These are phyloP conservation scores for Trametes versicolor DNA, from an alignment of 1,284 basidiomycete species.

Conservation along the genomic window DNA sequence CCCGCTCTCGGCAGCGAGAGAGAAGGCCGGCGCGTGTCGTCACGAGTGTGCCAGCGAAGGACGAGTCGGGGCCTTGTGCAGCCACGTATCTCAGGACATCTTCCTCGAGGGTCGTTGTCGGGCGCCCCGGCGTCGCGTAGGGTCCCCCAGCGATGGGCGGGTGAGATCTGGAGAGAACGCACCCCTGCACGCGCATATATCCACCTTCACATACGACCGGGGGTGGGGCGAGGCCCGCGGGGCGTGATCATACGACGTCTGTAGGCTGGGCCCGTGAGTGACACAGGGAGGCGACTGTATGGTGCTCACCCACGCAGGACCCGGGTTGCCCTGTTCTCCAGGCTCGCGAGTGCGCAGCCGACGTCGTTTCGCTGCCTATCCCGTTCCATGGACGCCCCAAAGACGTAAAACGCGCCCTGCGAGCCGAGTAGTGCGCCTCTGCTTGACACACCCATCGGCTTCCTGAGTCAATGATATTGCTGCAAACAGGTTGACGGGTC, in stretches of 20 bases:
- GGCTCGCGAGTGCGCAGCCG: constrained; percentile 9
- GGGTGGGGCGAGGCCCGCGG: not conserved
- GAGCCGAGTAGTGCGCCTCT: constrained; percentile 2
- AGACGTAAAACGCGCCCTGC: constrained; percentile 13
- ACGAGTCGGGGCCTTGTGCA: not conserved
- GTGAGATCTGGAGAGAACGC: not conserved
- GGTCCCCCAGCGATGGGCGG: not conserved
- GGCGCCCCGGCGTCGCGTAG: constrained; percentile 15
- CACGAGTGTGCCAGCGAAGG: constrained; percentile 17
- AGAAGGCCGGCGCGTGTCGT: constrained; percentile 18
- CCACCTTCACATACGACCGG: constrained; percentile 12
- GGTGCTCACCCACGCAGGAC: constrained; percentile 7
- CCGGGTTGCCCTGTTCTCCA: constrained; percentile 8
- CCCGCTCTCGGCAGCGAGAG: constrained; percentile 2
- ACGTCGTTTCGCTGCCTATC: not conserved
- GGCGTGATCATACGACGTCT: constrained; percentile 21
- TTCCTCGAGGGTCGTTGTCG: constrained; percentile 1
- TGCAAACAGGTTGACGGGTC: not conserved
- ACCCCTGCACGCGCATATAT: constrained; percentile 15
- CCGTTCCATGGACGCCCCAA: constrained; percentile 7
- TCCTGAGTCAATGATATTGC: constrained; percentile 11
- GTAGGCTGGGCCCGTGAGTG: not conserved
- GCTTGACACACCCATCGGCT: not conserved
- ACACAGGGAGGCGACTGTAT: not conserved
- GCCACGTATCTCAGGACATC: constrained; percentile 16